Base-by-base conservation (phyloP, 2,329 filamentous ascomycete genomes). In the Dactylella cylindrospora region DNA sequence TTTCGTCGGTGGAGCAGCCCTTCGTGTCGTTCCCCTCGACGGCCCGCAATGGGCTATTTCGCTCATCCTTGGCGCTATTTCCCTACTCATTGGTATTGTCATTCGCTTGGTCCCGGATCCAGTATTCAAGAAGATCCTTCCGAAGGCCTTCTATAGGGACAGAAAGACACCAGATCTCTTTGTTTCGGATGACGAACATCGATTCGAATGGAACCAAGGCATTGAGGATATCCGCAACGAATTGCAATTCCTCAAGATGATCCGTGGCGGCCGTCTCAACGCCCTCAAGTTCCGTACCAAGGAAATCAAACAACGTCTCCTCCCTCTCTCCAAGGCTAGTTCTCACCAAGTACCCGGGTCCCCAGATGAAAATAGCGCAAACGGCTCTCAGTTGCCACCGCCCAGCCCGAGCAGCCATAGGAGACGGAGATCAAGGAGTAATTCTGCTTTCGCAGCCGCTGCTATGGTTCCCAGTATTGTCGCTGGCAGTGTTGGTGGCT, bases 261-360 rank as follows among this genome's bases (percentile, higher is more conserved):
- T 91, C 74, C 89, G 87, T 74, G 88, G 88, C 66, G 88, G 88
- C 31, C 85, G 88, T 61, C 75, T 94, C 59, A 90, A 89, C 75
- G 85, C 86, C 70, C 77, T 94, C 67, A 88, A 84, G 73, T 91
- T 89, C 54, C 54, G 64, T 22, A 65, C 66, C 12, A 61, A 65
- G 22, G 52, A 67, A 71, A 84, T 84, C 57, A 82, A 91, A 65
- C 77, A 84, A 70, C 84, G 91, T 69, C 86, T 87, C 59, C 84
- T 82, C 69, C 84, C 90, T 71, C 81, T 80, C 2, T 80, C 89
- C 68, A 76, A 83, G 67, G 75, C 78, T 39, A 78, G 78, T 67
- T 82, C 79, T 40, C 78, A 81, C 83, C 53, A 77, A 79, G 70
- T 83, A 79, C 66, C 74, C 71, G 73, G 73, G 84, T 64, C 84